These are phyloP conservation scores for Pilatotrama ljubarskyi DNA, from an alignment of 768 basidiomycete species.

Conservation along the genomic window DNA sequence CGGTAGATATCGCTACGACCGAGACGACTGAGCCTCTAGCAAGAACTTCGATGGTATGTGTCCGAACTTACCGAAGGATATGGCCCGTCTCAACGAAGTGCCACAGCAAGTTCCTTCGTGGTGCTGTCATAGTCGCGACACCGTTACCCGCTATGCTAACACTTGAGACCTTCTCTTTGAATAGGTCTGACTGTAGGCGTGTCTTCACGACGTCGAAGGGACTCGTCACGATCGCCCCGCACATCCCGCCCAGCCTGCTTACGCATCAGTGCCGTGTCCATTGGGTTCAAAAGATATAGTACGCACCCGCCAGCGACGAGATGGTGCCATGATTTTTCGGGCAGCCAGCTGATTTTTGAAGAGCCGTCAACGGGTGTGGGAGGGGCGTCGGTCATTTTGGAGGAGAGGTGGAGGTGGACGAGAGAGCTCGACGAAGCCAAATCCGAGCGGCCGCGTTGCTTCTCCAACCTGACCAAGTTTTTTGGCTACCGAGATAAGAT, in stretches of 20 bases:
- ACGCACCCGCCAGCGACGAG: constrained; percentile 86
- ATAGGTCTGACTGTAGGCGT: constrained; percentile 89
- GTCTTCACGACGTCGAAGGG: constrained; percentile 99
- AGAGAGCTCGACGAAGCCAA: constrained; percentile 11
- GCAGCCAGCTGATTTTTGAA: constrained; percentile 43
- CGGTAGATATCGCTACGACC: constrained; percentile 79
- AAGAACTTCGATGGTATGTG: neutral
- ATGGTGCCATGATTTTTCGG: constrained; percentile 82
- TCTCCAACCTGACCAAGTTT: constrained; percentile 5
- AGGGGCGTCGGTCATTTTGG: constrained; percentile 25
- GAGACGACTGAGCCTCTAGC: neutral
- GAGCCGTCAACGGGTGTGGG: constrained; percentile 33
- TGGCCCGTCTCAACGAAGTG: constrained; percentile 94
- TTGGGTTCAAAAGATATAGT: neutral
- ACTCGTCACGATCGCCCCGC: constrained; percentile 93
- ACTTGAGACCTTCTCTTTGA: constrained; percentile 48
- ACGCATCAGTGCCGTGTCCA: neutral
- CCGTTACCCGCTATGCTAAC: constrained; percentile 33
- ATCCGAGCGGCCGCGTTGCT: constrained; percentile 1
- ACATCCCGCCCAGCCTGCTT: constrained; percentile 90
- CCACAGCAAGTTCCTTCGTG: constrained; percentile 64
- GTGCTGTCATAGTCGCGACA: constrained; percentile 29
- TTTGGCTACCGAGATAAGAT: constrained; percentile 24
- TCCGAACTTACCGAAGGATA: constrained; percentile 71
- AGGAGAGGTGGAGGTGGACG: constrained; percentile 13